Conservation (phyloP, 768 basidiomycete genomes). For the Pleurotus tuoliensis region DNA sequence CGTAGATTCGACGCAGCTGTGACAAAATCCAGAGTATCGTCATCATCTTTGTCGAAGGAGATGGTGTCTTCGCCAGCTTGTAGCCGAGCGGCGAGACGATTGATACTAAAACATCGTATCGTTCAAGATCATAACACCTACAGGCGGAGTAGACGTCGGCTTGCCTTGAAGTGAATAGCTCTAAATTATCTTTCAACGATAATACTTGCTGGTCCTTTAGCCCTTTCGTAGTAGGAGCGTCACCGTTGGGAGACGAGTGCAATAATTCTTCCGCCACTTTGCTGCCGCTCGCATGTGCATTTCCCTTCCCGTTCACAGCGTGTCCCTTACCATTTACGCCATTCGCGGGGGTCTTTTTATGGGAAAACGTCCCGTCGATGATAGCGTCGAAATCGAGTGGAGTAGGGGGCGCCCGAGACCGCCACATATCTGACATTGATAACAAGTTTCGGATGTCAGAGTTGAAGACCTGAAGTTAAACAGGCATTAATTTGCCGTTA, state of each 20-base stretch:
- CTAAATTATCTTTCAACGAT: constrained; percentile 74
- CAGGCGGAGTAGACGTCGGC: constrained; percentile 4
- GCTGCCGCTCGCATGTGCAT: constrained; percentile 15
- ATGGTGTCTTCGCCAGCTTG: constrained; percentile 66
- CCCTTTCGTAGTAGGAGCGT: constrained; percentile 18
- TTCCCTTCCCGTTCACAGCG: constrained; percentile 13
- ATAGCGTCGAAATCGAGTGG: constrained; percentile 83
- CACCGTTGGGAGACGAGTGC: constrained; percentile 5
- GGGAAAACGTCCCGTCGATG: constrained; percentile 54
- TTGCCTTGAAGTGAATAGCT: constrained; percentile 83
- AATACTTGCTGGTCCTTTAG: constrained; percentile 83
- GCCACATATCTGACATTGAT: constrained; percentile 98
- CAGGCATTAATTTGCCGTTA: no score
- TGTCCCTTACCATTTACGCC: constrained; percentile 10
- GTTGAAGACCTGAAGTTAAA: constrained; percentile 68
- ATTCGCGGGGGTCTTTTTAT: constrained; percentile 22
- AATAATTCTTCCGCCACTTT: constrained; percentile 14
- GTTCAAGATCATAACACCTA: not conserved
- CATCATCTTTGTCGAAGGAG: constrained; percentile 96
- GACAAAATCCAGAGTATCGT: constrained; percentile 95
- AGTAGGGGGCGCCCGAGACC: constrained; percentile 75
- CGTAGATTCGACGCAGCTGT: constrained; percentile 93
- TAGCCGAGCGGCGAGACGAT: constrained; percentile 71
- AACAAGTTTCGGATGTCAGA: constrained; percentile 85
- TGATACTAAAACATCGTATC: constrained; percentile 51